Base-by-base conservation (phyloP, 352 stramenopile genomes). In the Phytophthora brassicae region DNA sequence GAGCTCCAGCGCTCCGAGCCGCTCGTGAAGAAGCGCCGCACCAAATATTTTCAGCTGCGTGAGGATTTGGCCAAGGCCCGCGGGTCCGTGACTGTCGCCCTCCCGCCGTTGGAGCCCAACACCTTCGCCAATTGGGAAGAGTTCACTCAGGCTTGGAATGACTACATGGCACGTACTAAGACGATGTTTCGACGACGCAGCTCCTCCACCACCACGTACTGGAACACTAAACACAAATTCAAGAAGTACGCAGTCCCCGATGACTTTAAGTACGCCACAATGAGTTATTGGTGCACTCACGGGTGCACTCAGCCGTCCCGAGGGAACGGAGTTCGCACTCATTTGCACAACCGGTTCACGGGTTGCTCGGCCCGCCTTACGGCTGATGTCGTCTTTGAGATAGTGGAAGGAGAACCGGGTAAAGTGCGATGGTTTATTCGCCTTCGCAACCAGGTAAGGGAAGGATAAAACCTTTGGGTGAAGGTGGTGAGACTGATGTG, bases 201-300 rank as follows among this genome's bases (percentile, higher is more conserved):
- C 59, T 91, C 81, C 28, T 86, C 76, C 56, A 90, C 81, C 1
- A 88, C 84, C 11, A 62, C 68, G 14, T 85, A 83, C 53, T 93
- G 80, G 79, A 93, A 93, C 66, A 80, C 57, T 54, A 89, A 90
- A 61, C 74, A 88, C 58, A 80, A 79, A 16, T 88, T 81, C 60
- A 89, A 89, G 55, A 91, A 84, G 56, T 79, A 74, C 36, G 75
- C 70, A 1, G 79, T 93, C 54, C 81, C 84, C 1, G 79, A 90
- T 28, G 56, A 70, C 43, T 93, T 93, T 52, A 82, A 81, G 66
- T 93, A 90, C 56, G 84, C 84, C 22, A 93, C 81, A 12, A 93
- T 93, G 81, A 72, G 81, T 35, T 93, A 93, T 64, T 93, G 81
- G 84, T 93, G 84, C 63, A 93, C 84, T 0, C 84, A 93, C 44